Evolutionary conservation across 1,284 basidiomycete genomes (phyloP).

Genomic region (Chiua sp.): DNA sequence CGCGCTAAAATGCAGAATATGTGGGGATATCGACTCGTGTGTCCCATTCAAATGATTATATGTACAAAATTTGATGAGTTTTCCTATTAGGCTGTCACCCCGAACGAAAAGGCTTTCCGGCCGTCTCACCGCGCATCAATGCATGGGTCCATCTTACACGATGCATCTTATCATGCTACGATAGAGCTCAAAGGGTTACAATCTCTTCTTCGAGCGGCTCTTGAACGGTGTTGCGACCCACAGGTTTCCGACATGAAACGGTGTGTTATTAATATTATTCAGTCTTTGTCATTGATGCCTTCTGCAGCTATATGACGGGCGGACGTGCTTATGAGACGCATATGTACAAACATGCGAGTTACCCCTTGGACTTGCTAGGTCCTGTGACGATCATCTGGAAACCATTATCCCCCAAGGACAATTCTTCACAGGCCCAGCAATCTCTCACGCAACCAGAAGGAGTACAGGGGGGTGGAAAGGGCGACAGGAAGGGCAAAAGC

Average conservation of each 20-base stretch:
- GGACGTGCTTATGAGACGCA: slow-evolving; percentile 62
- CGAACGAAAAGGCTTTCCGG: slow-evolving; percentile 90
- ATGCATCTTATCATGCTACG: slow-evolving; percentile 83
- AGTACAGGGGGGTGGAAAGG: slow-evolving; percentile 21
- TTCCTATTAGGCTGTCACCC: slow-evolving; percentile 65
- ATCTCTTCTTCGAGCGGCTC: slow-evolving; percentile 51
- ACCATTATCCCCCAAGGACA: slow-evolving; percentile 30
- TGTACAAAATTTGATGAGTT: background rate
- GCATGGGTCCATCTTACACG: slow-evolving; percentile 85
- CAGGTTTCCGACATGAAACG: slow-evolving; percentile 63
- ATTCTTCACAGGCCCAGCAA: background rate
- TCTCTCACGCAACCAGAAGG: slow-evolving; percentile 6
- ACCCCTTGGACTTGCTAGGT: slow-evolving; percentile 74
- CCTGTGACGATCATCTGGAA: slow-evolving; percentile 81
- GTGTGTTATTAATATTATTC: slow-evolving; percentile 39
- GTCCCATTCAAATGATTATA: slow-evolving; percentile 20
- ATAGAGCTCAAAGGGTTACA: slow-evolving; percentile 76
- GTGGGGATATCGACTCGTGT: slow-evolving; percentile 88
- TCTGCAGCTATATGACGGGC: slow-evolving; percentile 58
- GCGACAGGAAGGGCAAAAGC: slow-evolving; percentile 5
- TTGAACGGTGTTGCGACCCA: slow-evolving; percentile 68
- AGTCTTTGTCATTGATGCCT: background rate
- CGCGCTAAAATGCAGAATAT: slow-evolving; percentile 90
- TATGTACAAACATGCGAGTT: slow-evolving; percentile 65
- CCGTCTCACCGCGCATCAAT: slow-evolving; percentile 87